Evolutionary conservation across 2,329 filamentous ascomycete genomes (phyloP).

Genomic region (Polychaeton citri): DNA sequence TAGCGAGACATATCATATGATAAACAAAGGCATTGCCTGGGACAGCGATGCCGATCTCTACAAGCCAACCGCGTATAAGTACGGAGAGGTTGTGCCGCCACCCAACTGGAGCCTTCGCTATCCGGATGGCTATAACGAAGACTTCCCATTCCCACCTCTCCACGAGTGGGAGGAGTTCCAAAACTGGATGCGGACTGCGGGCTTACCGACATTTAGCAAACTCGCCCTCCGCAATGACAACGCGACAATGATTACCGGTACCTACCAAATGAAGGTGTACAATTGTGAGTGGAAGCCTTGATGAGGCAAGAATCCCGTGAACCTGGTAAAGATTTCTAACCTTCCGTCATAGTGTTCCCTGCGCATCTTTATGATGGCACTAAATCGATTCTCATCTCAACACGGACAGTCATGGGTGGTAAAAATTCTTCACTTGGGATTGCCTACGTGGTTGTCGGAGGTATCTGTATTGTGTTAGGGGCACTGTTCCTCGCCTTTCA

Average conservation of each 20-base stretch:
- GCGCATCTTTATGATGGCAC: slow-evolving; percentile 68
- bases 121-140: slow-evolving; percentile 51
- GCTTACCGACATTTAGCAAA: slow-evolving; percentile 89
- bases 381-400: slow-evolving; percentile 82
- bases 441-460: slow-evolving; percentile 86
- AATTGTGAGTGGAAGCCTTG: slow-evolving; percentile 49
- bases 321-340: slow-evolving; percentile 7
- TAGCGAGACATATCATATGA: slow-evolving; percentile 58
- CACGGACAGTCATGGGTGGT: slow-evolving; percentile 83
- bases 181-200: slow-evolving; percentile 98
- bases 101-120: slow-evolving; percentile 72
- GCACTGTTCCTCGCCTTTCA: slow-evolving; percentile 80
- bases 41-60: slow-evolving; percentile 69
- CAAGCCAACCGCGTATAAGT: slow-evolving; percentile 52
- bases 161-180: slow-evolving; percentile 73
- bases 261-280: slow-evolving; percentile 63
- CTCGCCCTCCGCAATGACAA: slow-evolving; percentile 72
- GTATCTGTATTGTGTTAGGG: slow-evolving; percentile 80
- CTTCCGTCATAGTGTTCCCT: slow-evolving; percentile 55
- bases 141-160: slow-evolving; percentile 56
- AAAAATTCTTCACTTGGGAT: slow-evolving; percentile 94
- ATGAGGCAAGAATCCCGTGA: slow-evolving; percentile 2
- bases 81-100: slow-evolving; percentile 58
- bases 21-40: slow-evolving; percentile 72
- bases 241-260: slow-evolving; percentile 51